Evolutionary conservation across 305 asterid species (phyloP), one percentile per base, ranked within the genome.

Genomic region (Fraxinus platypoda): DNA sequence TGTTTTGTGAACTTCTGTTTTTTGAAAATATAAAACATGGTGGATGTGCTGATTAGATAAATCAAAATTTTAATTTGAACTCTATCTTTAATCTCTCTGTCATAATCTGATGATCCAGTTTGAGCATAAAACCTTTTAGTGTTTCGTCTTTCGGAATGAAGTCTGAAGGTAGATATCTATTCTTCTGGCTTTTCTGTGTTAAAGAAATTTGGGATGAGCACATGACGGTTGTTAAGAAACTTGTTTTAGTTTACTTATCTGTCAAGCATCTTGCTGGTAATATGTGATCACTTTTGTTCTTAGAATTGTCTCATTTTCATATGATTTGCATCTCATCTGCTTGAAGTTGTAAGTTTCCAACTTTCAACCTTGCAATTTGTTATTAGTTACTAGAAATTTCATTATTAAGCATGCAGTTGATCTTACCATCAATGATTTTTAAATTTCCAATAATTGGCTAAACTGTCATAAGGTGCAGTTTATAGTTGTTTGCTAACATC

Each of bases 331-430:
- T 28, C 21, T 68, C 74, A 26, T 26, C 74, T 68, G 38, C 74
- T 49, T 34, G 75, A 66, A 81, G 54, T 66, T 76, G 37, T 57
- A 76, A 33, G 41, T 46, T 31, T 73, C 72, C 83, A 76, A 33
- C 33, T 46, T 37, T 73, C 76, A 81, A 77, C 33, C 25, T 43
- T 83, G 86, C 62, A 77, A 34, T n/a, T 72, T 78, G 77, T 37
- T 83, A 43, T 74, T 81, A 33, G 17, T 76, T 54, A 34, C 75
- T 76, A 72, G 15, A 66, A 54, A 8, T 30, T 33, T 37, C 37
- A 68, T 52, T 78, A 33, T 43, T 49, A 34, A 17, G 34, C 62
- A 9, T 37, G 9, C 74, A 9, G 19, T 68, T 68, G 21, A 68
- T 68, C 37, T 26, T 68, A 26, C 37, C 11, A 5, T 28, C 9